Base-by-base conservation (phyloP, 1,139 yeast genomes). In the Magnusiomyces paraingens region DNA sequence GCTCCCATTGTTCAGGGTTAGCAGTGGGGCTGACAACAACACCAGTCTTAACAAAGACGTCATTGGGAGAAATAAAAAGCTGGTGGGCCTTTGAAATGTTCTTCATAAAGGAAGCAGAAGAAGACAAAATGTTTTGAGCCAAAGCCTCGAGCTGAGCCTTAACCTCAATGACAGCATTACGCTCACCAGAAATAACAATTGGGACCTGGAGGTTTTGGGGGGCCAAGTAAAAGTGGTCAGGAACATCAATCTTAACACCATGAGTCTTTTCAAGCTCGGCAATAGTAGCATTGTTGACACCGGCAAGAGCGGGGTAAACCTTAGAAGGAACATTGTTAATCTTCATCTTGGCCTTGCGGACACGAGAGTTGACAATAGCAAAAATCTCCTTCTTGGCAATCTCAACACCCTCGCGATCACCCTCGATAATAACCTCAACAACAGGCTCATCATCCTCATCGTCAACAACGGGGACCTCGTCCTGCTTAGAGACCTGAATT, bases 321-420 rank as follows among this genome's bases (percentile, higher is more conserved):
- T 70, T 73, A 15, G 66, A 52, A 47, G 73, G 71, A 52, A 83
- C 76, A 63, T 59, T 61, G n/a, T 59, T 57, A 26, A 70, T 60
- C 53, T 65, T 63, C 42, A 67, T 54, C 35, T 70, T 62, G 52
- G 69, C 59, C 42, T 63, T 64, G 49, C 61, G 58, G 49, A 64
- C 85, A 65, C 86, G 84, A 62, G 86, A 87, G 62, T 81, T 76
- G 51, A 91, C 95, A 64, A 90, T 86, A 35, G 80, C 81, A 66
- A 82, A 65, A 60, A 93, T 89, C 64, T 78, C 82, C 49, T 73
- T 71, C 64, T 84, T 85, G 29, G 98, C 96, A 53, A 79, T 77
- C 61, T 78, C 80, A 60, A 87, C 86, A 55, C 96, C 91, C 67
- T 86, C 95, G 56, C 81, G 79, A 66, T 90, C 96, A 72, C 99